Base-by-base conservation (phyloP, 768 basidiomycete genomes). In the Kwoniella dejecticola region DNA sequence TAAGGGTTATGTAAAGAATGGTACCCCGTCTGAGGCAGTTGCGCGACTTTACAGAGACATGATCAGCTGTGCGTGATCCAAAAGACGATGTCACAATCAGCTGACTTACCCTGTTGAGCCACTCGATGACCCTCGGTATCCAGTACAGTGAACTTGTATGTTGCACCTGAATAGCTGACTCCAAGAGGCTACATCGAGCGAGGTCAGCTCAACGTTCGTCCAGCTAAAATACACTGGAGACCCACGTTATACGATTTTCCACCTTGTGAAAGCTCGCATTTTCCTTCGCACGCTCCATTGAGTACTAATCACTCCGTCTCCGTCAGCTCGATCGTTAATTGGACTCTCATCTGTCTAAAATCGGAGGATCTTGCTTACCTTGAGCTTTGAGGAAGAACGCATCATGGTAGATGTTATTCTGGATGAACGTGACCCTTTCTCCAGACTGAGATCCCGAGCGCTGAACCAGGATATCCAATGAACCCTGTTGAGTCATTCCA, bases 331-430 rank as follows among this genome's bases (percentile, higher is more conserved):
- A n/a, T n/a, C n/a, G n/a, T n/a, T 7, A 33, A 26, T 48, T 21
- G 13, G 2, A 15, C 33, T 36, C 21, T 5, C 15, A 42, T n/a
- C 23, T 45, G 64, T 11, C n/a, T n/a, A n/a, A 31, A 36, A 24
- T 55, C 38, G 17, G n/a, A 42, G 23, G 12, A 5, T 26, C 40
- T 13, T 23, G 79, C 86, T 44, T 42, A 95, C 94, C 88, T 42
- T 93, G 89, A 2, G 96, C 91, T 75, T 97, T 97, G 53, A 98
- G 83, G 85, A 98, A 99, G 82, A 99, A 99, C 0, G 96, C 95
- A 67, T 99, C 96, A 74, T 93, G 93, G 72, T 95, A 98, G 72
- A 94, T 90, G 77, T 97, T 98, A 74, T 99, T 99, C 80, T 95
- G 92, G 48, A 99, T 82, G 73, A 99, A 95, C 4, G 85, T 72